These are phyloP conservation scores for Mrakia frigida DNA, from an alignment of 768 basidiomycete species.

Conservation along the genomic window DNA sequence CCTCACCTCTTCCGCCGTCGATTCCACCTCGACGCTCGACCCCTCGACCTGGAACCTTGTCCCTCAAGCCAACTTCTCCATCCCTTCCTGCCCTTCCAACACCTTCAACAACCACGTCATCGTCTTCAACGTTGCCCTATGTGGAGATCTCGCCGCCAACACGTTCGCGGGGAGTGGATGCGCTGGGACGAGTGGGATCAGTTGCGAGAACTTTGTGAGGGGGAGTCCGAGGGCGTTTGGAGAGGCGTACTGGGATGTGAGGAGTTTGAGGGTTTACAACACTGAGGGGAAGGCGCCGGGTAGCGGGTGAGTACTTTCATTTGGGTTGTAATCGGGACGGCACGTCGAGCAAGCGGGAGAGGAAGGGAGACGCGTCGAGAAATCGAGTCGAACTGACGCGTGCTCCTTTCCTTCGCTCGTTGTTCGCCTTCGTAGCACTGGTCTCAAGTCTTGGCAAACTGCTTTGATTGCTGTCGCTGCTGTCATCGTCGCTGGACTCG, in stretches of 20 bases:
- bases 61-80: slow-evolving; percentile 41
- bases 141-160: slow-evolving; percentile 40
- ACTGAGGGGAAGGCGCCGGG: neutral
- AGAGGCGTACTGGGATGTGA: slow-evolving; percentile 67
- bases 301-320: neutral
- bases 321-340: too few species aligned
- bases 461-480: slow-evolving; percentile 23
- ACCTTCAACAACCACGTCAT: slow-evolving; percentile 50
- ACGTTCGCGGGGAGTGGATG: slow-evolving; percentile 38
- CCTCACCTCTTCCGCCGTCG: slow-evolving; percentile 34
- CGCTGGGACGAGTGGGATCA: slow-evolving; percentile 28
- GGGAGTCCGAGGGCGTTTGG: slow-evolving; percentile 57
- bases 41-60: slow-evolving; percentile 38
- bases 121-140: slow-evolving; percentile 47
- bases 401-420: neutral
- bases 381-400: neutral
- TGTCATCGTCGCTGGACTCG: slow-evolving; percentile 6
- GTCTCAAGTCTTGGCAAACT: slow-evolving; percentile 21
- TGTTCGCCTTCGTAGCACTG: neutral
- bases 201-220: slow-evolving; percentile 54
- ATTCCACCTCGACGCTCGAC: slow-evolving; percentile 30
- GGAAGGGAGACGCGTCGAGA: neutral
- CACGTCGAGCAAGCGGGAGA: neutral
- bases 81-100: slow-evolving; percentile 38
- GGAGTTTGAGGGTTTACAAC: slow-evolving; percentile 58